phyloP scores from a whole-genome alignment of 2,329 filamentous ascomycete genomes.

The Penicillium sp. region DNA sequence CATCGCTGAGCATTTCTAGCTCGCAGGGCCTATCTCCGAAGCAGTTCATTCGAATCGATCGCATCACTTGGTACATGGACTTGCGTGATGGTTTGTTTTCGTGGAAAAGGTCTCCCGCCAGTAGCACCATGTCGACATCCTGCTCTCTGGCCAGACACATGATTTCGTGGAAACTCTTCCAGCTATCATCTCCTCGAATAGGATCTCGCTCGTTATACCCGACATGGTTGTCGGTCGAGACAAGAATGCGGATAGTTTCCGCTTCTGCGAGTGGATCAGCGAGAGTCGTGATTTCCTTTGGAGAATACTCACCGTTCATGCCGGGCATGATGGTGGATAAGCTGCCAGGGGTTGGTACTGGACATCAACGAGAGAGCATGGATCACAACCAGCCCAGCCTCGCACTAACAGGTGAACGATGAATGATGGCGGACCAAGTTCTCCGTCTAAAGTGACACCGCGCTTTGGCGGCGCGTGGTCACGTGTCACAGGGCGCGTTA shows the following conservation, averaged over 20 bases:
- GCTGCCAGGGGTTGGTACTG: no score
- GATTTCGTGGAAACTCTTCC: constrained; percentile 92
- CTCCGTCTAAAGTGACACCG: background rate
- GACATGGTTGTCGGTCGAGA: constrained; percentile 97
- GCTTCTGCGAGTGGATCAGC: constrained; percentile 44
- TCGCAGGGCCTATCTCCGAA: constrained; percentile 94
- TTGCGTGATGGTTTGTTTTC: constrained; percentile 97
- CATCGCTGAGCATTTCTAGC: constrained; percentile 90
- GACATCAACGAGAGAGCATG: no score
- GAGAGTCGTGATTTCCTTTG: background rate
- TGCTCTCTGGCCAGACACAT: constrained; percentile 81
- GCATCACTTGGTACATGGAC: constrained; percentile 96
- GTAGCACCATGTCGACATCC: constrained; percentile 96
- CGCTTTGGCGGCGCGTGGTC: constrained; percentile 22
- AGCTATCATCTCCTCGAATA: constrained; percentile 94
- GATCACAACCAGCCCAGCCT: no score
- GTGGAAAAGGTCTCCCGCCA: constrained; percentile 94
- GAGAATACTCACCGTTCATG: constrained; percentile 27
- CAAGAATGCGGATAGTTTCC: constrained; percentile 89
- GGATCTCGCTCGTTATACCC: constrained; percentile 92
- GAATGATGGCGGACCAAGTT: no score
- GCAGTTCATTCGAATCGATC: constrained; percentile 87
- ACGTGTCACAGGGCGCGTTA: constrained; percentile 18
- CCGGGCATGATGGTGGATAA: constrained; percentile 22
- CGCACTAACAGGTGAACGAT: no score